Base-by-base conservation (phyloP, 371 early-diverging fungal species). In the Mucor plumbeus region DNA sequence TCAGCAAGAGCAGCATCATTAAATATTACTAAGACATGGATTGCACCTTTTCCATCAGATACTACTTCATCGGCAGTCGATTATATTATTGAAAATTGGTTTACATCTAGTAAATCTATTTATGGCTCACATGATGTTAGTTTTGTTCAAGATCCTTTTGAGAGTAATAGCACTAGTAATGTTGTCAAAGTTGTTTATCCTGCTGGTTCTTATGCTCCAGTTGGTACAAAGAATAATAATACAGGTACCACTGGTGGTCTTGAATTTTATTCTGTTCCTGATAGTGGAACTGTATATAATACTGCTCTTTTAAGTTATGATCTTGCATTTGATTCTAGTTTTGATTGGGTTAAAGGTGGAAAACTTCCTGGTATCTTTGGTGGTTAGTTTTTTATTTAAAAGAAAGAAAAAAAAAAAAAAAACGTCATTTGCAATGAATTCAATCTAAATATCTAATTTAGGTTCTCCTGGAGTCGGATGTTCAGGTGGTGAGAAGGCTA, bases 271-370 rank as follows among this genome's bases (percentile, higher is more conserved):
- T 78, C 85, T 6, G 59, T 35, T 1, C 87, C 87, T 2, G 71
- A 83, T 63, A 75, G 74, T 9, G 64, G 70, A 3, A 34, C 55
- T 6, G 53, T 64, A 7, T 84, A 72, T 38, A 75, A 84, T n/a
- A 72, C 74, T 38, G 81, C 83, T 0, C 73, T 85, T 0, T 70
- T 88, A 26, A 80, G 80, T 35, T 88, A 88, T 59, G 81, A 85
- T 33, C 67, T 88, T 19, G 85, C 83, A 17, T 88, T 88, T 67
- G 85, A 81, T 26, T 58, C 57, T 14, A 80, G 78, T 41, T 88
- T 88, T 72, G 54, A 83, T 14, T 88, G 85, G 84, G 82, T 81
- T 7, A 73, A 76, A 13, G 88, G 88, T 56, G 86, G 87, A 4
- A 85, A 85, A 59, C 63, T 87, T 19, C 87, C 87, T 26, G 85